Conservation (phyloP, 257 asterid species). For the Plantago ovata region DNA sequence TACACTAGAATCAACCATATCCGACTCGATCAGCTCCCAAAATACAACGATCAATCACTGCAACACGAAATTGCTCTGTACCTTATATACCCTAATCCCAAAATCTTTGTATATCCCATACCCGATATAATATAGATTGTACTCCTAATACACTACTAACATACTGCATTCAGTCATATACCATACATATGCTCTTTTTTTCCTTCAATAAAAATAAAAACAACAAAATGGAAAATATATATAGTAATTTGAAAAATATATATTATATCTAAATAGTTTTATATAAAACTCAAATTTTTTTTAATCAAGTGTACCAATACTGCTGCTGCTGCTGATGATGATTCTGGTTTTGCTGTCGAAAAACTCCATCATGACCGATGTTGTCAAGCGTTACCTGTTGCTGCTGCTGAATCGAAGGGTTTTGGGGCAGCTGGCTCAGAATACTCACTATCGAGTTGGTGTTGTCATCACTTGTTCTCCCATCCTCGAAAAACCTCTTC, state of each 20-base stretch:
- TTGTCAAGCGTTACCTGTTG: constrained; percentile 60
- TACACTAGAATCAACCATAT: constrained; percentile 17
- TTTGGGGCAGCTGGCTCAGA: constrained; percentile 58
- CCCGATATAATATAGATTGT: background rate
- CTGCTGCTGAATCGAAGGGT: constrained; percentile 33
- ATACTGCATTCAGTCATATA: background rate
- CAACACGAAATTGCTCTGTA: background rate
- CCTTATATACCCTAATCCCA: constrained; percentile 3
- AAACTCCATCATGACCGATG: constrained; percentile 62
- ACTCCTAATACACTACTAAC: background rate
- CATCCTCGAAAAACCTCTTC: constrained; percentile 47
- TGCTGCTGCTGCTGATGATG: constrained; percentile 17
- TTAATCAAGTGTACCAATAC: constrained; percentile 53
- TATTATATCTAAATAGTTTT: background rate
- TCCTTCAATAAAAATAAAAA: background rate
- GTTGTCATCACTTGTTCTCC: constrained; percentile 24
- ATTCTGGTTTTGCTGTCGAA: constrained; percentile 32
- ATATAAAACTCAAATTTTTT: background rate
- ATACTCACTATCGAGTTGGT: constrained; percentile 42
- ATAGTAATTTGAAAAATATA: background rate
- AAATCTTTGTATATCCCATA: constrained; percentile 23
- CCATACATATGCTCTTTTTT: constrained; percentile 16
- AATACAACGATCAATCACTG: background rate
- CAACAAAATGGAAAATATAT: too few species aligned
- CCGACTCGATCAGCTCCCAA: background rate